Evolutionary conservation across 2,329 filamentous ascomycete genomes (phyloP), one percentile per base, ranked within the genome.

Genomic region (Talaromyces marneffei): DNA sequence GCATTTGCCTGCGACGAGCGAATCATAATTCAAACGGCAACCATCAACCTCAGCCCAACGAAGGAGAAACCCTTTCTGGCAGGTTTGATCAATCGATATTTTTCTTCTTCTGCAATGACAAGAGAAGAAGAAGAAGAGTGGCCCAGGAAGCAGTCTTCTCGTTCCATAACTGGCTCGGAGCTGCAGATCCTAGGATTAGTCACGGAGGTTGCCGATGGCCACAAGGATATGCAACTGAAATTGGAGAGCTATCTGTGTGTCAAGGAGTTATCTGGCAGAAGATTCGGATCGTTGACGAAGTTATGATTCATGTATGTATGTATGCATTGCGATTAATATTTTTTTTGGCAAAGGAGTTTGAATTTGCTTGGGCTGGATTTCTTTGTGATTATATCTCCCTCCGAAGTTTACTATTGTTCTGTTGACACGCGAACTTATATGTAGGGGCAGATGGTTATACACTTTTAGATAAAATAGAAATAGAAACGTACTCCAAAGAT

Each of bases 1-100:
- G 76, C 75, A 0, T 78, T 79, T 64, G 69, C 71, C 1, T 80
- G 77, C 64, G 77, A 80, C 59, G 65, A 79, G 10, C 70, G 77
- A 4, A 52, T 68, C 7, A 67, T 60, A 3, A 55, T 63, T 1
- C 53, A 60, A 4, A 29, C 44, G 3, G 67, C 69, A 0, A 65
- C 59, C 0, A 50, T 71, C 9, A 76, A 70, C 0, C 66, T 80
- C 4, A 78, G 71, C 62, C 77, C 80, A 53, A 75, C 74, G 3
- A 78, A 23, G 4, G 48, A 75, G 56, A 65, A 77, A 1, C 76
- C 73, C 0, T 64, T 78, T 5, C 73, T 71, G 58, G 70, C 76
- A 1, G 76, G 75, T 0, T 72, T 70, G 0, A 77, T 79, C 4
- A 78, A 74, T 1, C 74, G 73, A 57, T 79, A 75, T 58, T 64